Percentiles rank a stretch among this genome's conserved stretches.
Evolutionary conservation across 495 filamentous ascomycete species (phyloP).

Genomic region (Aspergillus panamensis): DNA sequence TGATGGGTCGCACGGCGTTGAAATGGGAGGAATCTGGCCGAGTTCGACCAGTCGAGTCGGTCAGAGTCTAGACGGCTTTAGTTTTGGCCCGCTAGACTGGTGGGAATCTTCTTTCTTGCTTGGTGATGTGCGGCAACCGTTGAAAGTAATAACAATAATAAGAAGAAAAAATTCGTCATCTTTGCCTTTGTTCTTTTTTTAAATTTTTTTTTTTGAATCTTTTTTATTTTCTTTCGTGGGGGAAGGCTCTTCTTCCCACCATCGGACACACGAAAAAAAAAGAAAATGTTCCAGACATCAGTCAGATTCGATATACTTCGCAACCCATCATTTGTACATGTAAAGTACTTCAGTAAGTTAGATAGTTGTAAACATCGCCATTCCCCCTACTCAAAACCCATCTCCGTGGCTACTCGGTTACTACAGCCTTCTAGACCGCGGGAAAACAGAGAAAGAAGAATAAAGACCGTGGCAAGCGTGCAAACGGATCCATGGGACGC

Average conservation of each 20-base stretch:
- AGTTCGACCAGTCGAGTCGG: constrained; percentile 27
- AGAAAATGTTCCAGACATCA: not conserved
- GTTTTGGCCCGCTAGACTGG: not conserved
- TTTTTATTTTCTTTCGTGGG: not conserved
- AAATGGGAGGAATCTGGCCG: constrained; percentile 1
- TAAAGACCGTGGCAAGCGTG: constrained; percentile 13
- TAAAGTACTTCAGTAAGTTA: not conserved
- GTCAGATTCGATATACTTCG: not conserved
- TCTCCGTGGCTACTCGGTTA: constrained; percentile 1
- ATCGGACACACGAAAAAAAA: not conserved
- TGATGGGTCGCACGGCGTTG: constrained; percentile 15
- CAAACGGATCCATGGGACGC: constrained; percentile 17
- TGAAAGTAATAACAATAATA: no score
- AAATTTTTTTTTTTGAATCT: not conserved
- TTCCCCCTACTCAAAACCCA: not conserved
- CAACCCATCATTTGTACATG: not conserved
- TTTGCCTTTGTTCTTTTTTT: not conserved
- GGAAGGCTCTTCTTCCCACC: not conserved
- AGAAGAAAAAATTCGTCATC: constrained; percentile 2
- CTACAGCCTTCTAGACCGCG: not conserved
- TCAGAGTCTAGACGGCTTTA: constrained; percentile 27
- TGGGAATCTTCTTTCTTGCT: constrained; percentile 3
- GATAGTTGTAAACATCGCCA: not conserved
- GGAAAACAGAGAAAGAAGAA: constrained; percentile 3
- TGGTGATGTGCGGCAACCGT: constrained; percentile 16